Evolutionary conservation across 2,329 filamentous ascomycete genomes (phyloP).

Genomic region (Xylariaceae sp.): DNA sequence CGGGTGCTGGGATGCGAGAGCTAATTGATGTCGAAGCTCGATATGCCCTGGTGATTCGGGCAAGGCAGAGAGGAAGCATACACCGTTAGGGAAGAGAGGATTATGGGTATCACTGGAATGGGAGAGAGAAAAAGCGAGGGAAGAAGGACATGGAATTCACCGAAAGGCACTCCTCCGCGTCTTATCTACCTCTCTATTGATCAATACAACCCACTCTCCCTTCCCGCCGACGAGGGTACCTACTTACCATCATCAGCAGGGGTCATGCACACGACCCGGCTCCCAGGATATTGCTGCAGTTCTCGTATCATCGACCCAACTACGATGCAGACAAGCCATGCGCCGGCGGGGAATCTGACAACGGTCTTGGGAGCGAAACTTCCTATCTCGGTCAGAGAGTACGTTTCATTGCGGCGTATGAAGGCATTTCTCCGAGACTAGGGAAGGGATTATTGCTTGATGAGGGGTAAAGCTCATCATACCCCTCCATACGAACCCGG

Average conservation of each 20-base stretch:
- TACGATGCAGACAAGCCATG: neutral
- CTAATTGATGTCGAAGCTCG: slow-evolving; percentile 11
- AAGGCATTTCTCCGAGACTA: slow-evolving; percentile 10
- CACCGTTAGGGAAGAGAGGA: neutral
- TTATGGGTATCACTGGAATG: neutral
- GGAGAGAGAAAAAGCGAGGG: neutral
- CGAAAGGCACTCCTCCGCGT: neutral
- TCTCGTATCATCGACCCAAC: neutral
- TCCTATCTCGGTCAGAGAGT: slow-evolving; percentile 12
- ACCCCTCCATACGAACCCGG: neutral
- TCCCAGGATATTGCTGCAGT: neutral
- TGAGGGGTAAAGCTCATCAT: slow-evolving; percentile 13
- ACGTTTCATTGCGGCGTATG: slow-evolving; percentile 18
- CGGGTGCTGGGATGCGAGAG: neutral
- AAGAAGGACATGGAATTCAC: neutral
- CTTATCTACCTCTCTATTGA: neutral
- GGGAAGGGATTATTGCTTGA: neutral
- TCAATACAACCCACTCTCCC: neutral
- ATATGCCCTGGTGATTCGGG: slow-evolving; percentile 3
- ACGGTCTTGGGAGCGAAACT: neutral
- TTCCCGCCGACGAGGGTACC: neutral
- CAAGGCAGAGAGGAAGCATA: slow-evolving; percentile 7
- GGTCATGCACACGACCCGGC: neutral
- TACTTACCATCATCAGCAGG: neutral
- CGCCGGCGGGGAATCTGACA: neutral